Evolutionary conservation across 2,329 filamentous ascomycete genomes (phyloP).

Genomic region (Trichophyton schoenleinii): DNA sequence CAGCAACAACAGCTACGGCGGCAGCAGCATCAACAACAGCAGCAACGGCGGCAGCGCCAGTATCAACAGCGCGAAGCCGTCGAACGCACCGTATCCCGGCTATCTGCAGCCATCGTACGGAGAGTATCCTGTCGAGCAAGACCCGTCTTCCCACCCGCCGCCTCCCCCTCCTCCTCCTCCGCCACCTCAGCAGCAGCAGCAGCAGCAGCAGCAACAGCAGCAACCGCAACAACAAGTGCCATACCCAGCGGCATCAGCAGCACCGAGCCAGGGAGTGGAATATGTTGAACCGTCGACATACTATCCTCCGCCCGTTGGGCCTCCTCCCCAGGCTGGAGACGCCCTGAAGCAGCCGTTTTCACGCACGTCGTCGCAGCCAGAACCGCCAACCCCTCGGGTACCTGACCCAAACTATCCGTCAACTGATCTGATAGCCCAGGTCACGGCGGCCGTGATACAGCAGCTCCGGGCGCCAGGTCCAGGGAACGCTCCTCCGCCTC

Average conservation of each 20-base stretch:
- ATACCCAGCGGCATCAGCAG: not conserved
- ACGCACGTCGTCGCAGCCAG: not conserved
- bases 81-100: not conserved
- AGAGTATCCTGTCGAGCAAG: not conserved
- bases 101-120: not conserved
- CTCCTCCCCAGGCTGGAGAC: not conserved
- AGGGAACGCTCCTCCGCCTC: slow-evolving; percentile 16
- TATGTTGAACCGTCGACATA: slow-evolving; percentile 5
- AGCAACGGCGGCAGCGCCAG: not conserved
- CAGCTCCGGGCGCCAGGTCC: slow-evolving; percentile 41
- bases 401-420: slow-evolving; percentile 3
- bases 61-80: not conserved
- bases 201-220: slow-evolving; percentile 1
- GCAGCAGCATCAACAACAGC: not conserved
- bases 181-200: slow-evolving; percentile 3
- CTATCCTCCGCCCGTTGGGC: slow-evolving; percentile 5
- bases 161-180: not conserved
- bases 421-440: slow-evolving; percentile 22
- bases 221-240: not conserved
- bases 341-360: not conserved
- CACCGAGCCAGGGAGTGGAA: not conserved
- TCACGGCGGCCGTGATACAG: slow-evolving; percentile 23
- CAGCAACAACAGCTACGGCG: not conserved
- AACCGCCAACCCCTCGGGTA: not conserved
- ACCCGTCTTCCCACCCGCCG: not conserved